Evolutionary conservation across 2,329 filamentous ascomycete genomes (phyloP), one percentile per base, ranked within the genome.

Genomic region (Ophiocordyceps camponoti-rufipedis): DNA sequence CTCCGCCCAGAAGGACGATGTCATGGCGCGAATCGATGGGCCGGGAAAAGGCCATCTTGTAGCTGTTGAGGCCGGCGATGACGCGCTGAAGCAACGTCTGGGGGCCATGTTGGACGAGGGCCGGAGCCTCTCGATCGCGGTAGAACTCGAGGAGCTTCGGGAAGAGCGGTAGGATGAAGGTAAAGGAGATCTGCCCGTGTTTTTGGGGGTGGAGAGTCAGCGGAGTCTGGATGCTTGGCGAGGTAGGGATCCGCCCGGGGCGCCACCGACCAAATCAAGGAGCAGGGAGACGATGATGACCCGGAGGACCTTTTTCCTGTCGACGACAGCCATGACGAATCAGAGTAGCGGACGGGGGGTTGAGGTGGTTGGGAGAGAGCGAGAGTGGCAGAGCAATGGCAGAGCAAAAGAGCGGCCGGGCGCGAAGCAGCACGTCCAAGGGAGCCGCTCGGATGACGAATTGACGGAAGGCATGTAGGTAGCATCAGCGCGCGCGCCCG

Each of bases 11-110:
- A 41, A 98, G 74, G 28, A 98, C 88, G 53, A 96, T 94, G 60
- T 98, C 91, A 69, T 98, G 94, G 67, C 86, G 80, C 47, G 88
- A 88, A 58, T 94, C 89, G 62, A 98, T 96, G 41, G 89, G 88
- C 46, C 81, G 80, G 41, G 85, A 80, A 58, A 98, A 98, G 47
- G 85, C 76, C 52, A 88, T 82, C 65, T 98, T 98, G 75, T 98
- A 98, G 42, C 84, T 72, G 59, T 98, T 95, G 45, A 98, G 74
- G 53, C 83, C 88, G 54, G 72, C 70, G 50, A 98, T 74, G 47
- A 96, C 78, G 49, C 75, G 75, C 50, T 86, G 80, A 23, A 98
- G 78, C 31, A 94, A 65, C 1, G 85, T 87, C 47, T 67, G 62
- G 3, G 72, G 66, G 33, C 66, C 64, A 46, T 66, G 66, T 43